Conservation (phyloP, 352 stramenopile genomes). For the Phytophthora hibernalis region DNA sequence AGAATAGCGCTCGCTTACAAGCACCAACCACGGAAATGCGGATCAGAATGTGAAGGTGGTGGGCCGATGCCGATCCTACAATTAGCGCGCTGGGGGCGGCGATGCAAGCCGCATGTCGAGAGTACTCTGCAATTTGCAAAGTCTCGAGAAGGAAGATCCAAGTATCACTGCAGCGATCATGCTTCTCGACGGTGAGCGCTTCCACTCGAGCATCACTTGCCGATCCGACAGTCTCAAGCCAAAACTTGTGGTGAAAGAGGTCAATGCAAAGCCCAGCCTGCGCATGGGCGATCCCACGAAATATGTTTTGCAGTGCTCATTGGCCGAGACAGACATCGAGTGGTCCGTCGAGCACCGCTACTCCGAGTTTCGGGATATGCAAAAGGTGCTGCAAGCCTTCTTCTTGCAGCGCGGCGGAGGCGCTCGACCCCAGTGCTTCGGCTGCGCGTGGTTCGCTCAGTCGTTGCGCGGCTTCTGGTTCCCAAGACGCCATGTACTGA, state of each 20-base stretch:
- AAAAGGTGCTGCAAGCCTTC: slow-evolving; percentile 58
- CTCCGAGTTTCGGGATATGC: slow-evolving; percentile 73
- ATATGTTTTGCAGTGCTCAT: slow-evolving; percentile 55
- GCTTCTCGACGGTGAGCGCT: slow-evolving; percentile 43
- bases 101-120: too few relatives aligned
- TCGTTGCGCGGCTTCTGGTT: slow-evolving; percentile 69
- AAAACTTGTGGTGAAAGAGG: slow-evolving; percentile 60
- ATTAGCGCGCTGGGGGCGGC: slow-evolving; percentile 14
- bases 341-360: slow-evolving; percentile 76
- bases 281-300: slow-evolving; percentile 27
- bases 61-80: not conserved
- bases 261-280: slow-evolving; percentile 27
- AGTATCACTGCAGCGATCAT: slow-evolving; percentile 9
- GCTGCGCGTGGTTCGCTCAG: slow-evolving; percentile 75
- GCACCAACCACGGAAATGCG: slow-evolving; percentile 11
- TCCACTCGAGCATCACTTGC: slow-evolving; percentile 67
- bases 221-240: slow-evolving; percentile 49
- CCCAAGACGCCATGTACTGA: slow-evolving; percentile 64
- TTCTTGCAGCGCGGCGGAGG: slow-evolving; percentile 41
- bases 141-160: not conserved
- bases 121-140: slow-evolving; percentile 27
- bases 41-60: slow-evolving; percentile 35
- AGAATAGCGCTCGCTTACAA: slow-evolving; percentile 4
- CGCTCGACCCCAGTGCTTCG: slow-evolving; percentile 67
- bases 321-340: slow-evolving; percentile 48